Percentiles rank a stretch among this genome's conserved stretches.
Evolutionary conservation across 2,329 filamentous ascomycete species (phyloP).

Genomic region (Sporothrix humicola): DNA sequence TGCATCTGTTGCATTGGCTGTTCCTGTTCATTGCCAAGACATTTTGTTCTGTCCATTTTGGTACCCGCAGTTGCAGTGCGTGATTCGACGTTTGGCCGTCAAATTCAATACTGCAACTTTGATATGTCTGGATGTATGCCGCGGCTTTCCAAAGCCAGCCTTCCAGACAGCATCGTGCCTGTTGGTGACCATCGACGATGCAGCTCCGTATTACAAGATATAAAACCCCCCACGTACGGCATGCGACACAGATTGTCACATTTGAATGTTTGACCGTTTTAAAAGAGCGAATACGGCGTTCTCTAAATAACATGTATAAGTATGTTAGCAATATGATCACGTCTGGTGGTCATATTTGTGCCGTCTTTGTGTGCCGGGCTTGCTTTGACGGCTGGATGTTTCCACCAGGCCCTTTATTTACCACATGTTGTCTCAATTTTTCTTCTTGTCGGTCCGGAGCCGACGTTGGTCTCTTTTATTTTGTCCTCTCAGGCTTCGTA

Average conservation of each 20-base stretch:
- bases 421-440: not conserved
- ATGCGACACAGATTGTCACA: not conserved
- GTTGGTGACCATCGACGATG: not conserved
- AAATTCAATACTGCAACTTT: not conserved
- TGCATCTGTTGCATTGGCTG: not conserved
- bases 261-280: not conserved
- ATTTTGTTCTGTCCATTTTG: not conserved
- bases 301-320: no score
- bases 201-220: not conserved
- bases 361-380: not conserved
- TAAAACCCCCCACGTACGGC: constrained; percentile 3
- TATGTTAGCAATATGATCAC: not conserved
- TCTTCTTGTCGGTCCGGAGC: not conserved
- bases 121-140: not conserved
- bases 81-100: not conserved
- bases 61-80: not conserved
- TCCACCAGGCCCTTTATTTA: not conserved
- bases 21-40: not conserved
- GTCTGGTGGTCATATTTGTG: no score
- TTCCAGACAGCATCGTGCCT: not conserved
- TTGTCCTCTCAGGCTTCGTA: not conserved
- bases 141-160: not conserved
- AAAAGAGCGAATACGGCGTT: constrained; percentile 1
- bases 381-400: not conserved
- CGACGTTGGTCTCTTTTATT: not conserved